phyloP scores from a whole-genome alignment of 306 rosid genomes.

The Rubus parviflorus region DNA sequence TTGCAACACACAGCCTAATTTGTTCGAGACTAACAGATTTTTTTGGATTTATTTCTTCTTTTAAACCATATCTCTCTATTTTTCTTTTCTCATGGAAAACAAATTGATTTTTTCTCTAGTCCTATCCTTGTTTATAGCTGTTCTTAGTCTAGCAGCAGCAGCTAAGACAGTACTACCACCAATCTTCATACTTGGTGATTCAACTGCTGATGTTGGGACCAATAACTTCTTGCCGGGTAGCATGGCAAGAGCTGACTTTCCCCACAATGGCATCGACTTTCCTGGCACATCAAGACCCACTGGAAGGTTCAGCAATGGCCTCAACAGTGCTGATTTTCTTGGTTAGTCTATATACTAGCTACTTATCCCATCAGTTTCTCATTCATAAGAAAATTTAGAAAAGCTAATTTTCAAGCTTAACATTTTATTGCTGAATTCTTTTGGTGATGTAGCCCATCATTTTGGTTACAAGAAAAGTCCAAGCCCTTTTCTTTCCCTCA shows the following conservation, averaged over 20 bases:
- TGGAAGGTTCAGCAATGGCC: conserved; percentile 41
- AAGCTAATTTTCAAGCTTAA: not conserved
- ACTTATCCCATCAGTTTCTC: not conserved
- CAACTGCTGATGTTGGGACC: conserved; percentile 37
- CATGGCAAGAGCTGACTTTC: conserved; percentile 28
- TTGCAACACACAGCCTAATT: not conserved
- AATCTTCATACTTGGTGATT: conserved; percentile 33
- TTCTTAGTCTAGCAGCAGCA: conserved; percentile 14
- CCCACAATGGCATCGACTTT: conserved; percentile 35
- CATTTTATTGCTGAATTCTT: not conserved
- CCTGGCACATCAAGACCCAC: conserved; percentile 17
- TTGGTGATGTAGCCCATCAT: conserved; percentile 17
- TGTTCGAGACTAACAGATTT: not conserved
- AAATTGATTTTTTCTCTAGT: conserved; percentile 2
- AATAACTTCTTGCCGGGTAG: conserved; percentile 33
- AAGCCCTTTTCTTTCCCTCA: conserved; percentile 27
- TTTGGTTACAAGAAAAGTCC: conserved; percentile 29
- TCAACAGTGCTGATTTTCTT: conserved; percentile 33
- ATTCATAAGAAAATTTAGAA: not conserved
- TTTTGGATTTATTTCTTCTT: not conserved
- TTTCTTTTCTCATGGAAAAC: not conserved
- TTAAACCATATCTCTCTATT: not conserved
- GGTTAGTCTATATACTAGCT: conserved; percentile 10
- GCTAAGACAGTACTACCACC: conserved; percentile 3
- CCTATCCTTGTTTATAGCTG: not conserved